phyloP scores from a whole-genome alignment of 1,139 yeast genomes.

The Blastobotrys capitulatus region DNA sequence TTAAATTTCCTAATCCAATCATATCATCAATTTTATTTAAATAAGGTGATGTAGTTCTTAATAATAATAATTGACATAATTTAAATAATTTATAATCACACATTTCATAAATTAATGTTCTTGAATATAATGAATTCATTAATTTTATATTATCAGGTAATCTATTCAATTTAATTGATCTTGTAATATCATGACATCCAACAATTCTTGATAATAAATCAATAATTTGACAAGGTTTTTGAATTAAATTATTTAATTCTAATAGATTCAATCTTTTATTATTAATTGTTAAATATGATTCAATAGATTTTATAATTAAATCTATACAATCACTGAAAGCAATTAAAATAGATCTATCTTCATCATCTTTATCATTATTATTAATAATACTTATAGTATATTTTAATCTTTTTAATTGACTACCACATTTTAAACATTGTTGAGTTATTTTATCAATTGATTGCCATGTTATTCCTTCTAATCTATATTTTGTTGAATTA shows the following conservation, averaged over 20 bases:
- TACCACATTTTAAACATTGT: constrained; percentile 24
- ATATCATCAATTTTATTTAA: constrained; percentile 20
- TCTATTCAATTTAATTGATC: constrained; percentile 20
- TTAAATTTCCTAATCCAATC: constrained; percentile 25
- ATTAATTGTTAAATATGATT: constrained; percentile 1
- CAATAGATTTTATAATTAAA: constrained; percentile 20
- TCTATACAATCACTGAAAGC: constrained; percentile 29
- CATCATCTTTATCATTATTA: constrained; percentile 13
- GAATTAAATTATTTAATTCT: constrained; percentile 17
- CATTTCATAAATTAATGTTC: constrained; percentile 20
- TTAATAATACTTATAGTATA: constrained; percentile 21
- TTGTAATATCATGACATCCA: constrained; percentile 29
- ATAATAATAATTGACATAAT: constrained; percentile 20
- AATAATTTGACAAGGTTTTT: constrained; percentile 19
- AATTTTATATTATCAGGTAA: constrained; percentile 26
- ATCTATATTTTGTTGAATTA: constrained; percentile 14
- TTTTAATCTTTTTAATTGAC: constrained; percentile 24
- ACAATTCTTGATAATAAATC: constrained; percentile 25
- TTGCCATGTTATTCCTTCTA: constrained; percentile 19
- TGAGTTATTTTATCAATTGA: constrained; percentile 17
- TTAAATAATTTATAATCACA: constrained; percentile 19
- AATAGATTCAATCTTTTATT: constrained; percentile 9
- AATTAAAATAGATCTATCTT: constrained; percentile 25
- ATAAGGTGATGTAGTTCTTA: constrained; percentile 24
- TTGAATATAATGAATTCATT: constrained; percentile 24